Percentiles rank a stretch among this genome's conserved stretches.
These are phyloP conservation scores for Suhomyces pyralidae DNA, from an alignment of 805 yeast genomes.

Conservation along the genomic window DNA sequence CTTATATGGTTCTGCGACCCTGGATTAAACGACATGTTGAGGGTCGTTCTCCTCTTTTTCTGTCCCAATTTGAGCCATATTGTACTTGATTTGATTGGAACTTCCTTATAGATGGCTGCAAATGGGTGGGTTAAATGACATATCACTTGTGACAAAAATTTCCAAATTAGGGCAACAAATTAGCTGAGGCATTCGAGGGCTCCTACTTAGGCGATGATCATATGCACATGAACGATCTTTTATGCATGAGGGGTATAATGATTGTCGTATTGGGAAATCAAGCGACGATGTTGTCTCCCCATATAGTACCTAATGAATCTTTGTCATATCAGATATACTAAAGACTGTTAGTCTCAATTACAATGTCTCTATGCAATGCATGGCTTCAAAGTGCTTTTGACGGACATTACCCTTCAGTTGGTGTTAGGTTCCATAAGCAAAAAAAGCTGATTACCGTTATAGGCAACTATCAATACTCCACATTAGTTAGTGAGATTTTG, in stretches of 20 bases:
- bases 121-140: neutral
- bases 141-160: neutral
- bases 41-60: neutral
- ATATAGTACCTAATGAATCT: too few relatives aligned
- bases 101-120: neutral
- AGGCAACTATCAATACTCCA: neutral
- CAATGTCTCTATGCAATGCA: too few relatives aligned
- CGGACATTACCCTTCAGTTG: neutral
- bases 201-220: too few relatives aligned
- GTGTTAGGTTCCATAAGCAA: neutral
- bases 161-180: neutral
- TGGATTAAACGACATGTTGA: neutral
- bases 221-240: too few relatives aligned
- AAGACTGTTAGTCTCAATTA: too few relatives aligned
- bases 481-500: neutral
- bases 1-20: neutral
- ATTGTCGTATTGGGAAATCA: too few relatives aligned
- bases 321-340: too few relatives aligned
- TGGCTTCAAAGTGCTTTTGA: too few relatives aligned
- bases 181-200: neutral
- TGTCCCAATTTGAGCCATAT: neutral
- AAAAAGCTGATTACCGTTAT: neutral
- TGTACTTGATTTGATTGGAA: neutral
- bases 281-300: too few relatives aligned
- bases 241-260: neutral